A percentile compares a stretch with the other conserved stretches of the same genome.
These are phyloP conservation scores for Phialophora chinensis DNA, from an alignment of 2,329 filamentous ascomycete genomes.

Conservation along the genomic window DNA sequence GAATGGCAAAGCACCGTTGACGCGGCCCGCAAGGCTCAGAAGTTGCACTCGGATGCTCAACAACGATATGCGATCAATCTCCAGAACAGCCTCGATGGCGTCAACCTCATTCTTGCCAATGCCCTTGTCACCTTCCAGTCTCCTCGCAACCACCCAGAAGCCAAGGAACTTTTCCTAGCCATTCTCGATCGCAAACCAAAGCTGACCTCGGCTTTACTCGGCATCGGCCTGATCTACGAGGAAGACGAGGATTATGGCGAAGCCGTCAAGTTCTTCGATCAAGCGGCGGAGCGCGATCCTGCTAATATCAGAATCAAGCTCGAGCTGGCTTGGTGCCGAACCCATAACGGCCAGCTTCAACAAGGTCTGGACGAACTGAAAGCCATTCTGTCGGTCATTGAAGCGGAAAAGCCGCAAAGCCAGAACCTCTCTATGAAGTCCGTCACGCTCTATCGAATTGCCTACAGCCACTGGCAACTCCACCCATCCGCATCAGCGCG, in stretches of 20 bases:
- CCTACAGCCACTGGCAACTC: slow-evolving; percentile 83
- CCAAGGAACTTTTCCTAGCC: slow-evolving; percentile 81
- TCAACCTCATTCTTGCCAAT: slow-evolving; percentile 81
- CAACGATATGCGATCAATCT: slow-evolving; percentile 71
- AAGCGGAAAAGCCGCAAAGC: slow-evolving; percentile 59
- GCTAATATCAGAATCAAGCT: slow-evolving; percentile 78
- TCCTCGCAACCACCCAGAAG: slow-evolving; percentile 86
- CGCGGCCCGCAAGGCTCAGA: slow-evolving; percentile 57
- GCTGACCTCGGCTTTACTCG: slow-evolving; percentile 82
- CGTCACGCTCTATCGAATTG: slow-evolving; percentile 84
- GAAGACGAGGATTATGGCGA: slow-evolving; percentile 87
- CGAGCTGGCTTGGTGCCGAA: slow-evolving; percentile 91
- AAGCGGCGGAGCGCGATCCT: slow-evolving; percentile 75
- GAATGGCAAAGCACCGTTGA: slow-evolving; percentile 84
- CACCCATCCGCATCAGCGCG: slow-evolving; percentile 75
- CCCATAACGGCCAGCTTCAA: slow-evolving; percentile 76
- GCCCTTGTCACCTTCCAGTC: slow-evolving; percentile 88
- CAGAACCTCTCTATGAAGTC: slow-evolving; percentile 75
- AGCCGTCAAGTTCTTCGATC: slow-evolving; percentile 78
- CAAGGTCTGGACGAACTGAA: slow-evolving; percentile 73
- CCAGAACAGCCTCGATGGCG: slow-evolving; percentile 71
- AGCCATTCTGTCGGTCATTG: slow-evolving; percentile 69
- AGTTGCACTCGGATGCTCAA: slow-evolving; percentile 31
- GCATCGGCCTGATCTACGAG: slow-evolving; percentile 87
- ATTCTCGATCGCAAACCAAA: slow-evolving; percentile 77